Percentiles rank a stretch among this genome's conserved stretches.
These are phyloP conservation scores for Populus nigra DNA, from an alignment of 345 rosid genomes.

Conservation along the genomic window DNA sequence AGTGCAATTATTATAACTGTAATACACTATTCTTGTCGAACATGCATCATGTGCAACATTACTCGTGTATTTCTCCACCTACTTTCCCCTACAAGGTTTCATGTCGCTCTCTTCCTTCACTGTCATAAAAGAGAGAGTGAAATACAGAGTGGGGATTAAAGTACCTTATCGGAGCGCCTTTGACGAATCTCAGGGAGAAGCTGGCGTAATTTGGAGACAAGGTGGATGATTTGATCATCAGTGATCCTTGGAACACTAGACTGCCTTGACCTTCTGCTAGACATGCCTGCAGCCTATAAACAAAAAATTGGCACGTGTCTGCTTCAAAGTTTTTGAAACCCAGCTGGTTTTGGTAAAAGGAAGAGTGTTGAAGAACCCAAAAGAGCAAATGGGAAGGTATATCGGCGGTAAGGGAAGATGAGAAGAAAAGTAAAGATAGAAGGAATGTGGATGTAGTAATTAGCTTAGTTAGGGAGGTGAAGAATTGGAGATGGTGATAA, in stretches of 20 bases:
- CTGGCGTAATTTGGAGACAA: conserved; percentile 76
- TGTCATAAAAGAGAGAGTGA: background rate
- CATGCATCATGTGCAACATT: background rate
- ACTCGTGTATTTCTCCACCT: background rate
- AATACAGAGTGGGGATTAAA: background rate
- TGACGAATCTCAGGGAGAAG: conserved; percentile 87
- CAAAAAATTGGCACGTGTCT: too few species aligned
- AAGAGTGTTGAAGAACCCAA: background rate
- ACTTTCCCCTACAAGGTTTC: background rate
- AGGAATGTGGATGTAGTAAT: conserved; percentile 15
- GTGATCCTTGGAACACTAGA: conserved; percentile 61
- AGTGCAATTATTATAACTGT: background rate
- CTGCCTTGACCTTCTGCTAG: conserved; percentile 91
- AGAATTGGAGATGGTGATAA: conserved; percentile 41
- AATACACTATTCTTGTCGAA: conserved; percentile 7
- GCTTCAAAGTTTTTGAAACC: background rate
- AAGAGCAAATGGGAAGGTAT: background rate
- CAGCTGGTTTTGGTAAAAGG: background rate
- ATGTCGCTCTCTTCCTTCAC: background rate
- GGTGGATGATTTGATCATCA: conserved; percentile 89
- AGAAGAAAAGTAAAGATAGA: conserved; percentile 11
- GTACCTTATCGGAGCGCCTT: conserved; percentile 80
- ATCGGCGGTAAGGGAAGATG: background rate
- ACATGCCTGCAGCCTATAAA: conserved; percentile 39
- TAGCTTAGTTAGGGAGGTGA: conserved; percentile 29